Base-by-base conservation (phyloP, 1,284 basidiomycete species). In the Leccinum fallax region DNA sequence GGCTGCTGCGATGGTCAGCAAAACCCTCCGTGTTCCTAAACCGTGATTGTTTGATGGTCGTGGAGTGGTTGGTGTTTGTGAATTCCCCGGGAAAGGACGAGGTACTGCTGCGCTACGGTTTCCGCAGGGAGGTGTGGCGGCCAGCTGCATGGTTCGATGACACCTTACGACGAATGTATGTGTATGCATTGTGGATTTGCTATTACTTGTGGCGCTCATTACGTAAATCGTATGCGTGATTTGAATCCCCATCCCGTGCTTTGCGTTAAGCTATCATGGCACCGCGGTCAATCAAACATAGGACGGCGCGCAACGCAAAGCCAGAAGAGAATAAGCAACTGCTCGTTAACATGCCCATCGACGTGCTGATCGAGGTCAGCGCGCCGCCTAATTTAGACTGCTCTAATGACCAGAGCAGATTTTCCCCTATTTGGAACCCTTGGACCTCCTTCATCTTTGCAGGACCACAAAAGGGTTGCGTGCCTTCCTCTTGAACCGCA, bases 1-100 rank as follows among this genome's bases (percentile, higher is more conserved):
- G 94, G 95, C 92, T 8, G 90, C 94, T 21, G 91, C 93, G 58
- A 97, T 97, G 95, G 91, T 97, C 66, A 94, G 92, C 82, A 97
- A 97, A 80, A 97, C 95, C 24, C 80, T 98, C 60, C 85, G 85
- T 60, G 85, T 96, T 61, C 92, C 91, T n/a, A 93, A 93, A 76
- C 73, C 81, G 32, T 92, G 74, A 76, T n/a, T 43, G 51, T 21
- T 5, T 38, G 53, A 55, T 36, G 38, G 15, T 49, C 15, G 56
- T 48, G 57, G 48, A 53, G 40, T 26, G 9, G 26, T 52, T 30
- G 32, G 28, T 60, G 52, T 43, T 40, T 4, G 32, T 59, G 36
- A 7, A 36, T 28, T 26, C 55, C 46, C 58, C 26, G 58, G 38
- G 57, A 38, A 56, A 19, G 34, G 28, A 57, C 21, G 56, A 59